phyloP scores from a whole-genome alignment of 306 rosid genomes.

The Herpetospermum pedunculosum region DNA sequence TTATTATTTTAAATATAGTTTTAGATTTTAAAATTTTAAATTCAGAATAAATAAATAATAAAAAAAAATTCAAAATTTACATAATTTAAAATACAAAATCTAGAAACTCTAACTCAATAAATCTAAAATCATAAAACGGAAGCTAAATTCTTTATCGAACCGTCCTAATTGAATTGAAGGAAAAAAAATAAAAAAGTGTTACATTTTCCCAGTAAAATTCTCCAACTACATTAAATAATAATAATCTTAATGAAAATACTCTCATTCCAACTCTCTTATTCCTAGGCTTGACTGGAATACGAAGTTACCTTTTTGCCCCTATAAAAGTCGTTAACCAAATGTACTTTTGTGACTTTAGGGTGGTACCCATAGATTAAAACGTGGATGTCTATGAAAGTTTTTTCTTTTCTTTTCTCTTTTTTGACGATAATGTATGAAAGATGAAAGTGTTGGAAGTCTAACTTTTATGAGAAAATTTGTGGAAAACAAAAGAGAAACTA shows the following conservation, averaged over 20 bases:
- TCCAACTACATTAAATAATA: neutral
- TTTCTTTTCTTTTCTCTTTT: neutral
- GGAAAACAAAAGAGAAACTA: too few species aligned
- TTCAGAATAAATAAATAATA: too few species aligned
- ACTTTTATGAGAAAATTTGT: too few species aligned
- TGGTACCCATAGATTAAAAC: slow-evolving; percentile 3
- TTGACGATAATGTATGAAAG: too few species aligned
- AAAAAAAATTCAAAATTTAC: too few species aligned
- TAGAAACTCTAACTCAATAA: too few species aligned
- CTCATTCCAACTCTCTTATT: neutral
- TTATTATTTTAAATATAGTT: too few species aligned
- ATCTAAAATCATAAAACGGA: too few species aligned
- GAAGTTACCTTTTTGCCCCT: neutral
- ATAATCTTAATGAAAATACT: neutral
- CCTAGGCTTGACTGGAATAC: neutral
- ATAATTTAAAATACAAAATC: too few species aligned
- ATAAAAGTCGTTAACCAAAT: neutral
- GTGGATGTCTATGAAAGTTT: neutral
- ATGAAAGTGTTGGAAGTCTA: too few species aligned
- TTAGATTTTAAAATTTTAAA: too few species aligned
- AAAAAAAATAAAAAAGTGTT: neutral
- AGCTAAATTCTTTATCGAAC: too few species aligned
- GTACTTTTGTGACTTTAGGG: neutral
- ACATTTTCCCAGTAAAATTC: slow-evolving; percentile 29
- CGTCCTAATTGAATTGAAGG: neutral